A percentile compares a stretch with the other conserved stretches of the same genome.
Conservation (phyloP, 768 basidiomycete genomes). For the Leccinum uliginosum region DNA sequence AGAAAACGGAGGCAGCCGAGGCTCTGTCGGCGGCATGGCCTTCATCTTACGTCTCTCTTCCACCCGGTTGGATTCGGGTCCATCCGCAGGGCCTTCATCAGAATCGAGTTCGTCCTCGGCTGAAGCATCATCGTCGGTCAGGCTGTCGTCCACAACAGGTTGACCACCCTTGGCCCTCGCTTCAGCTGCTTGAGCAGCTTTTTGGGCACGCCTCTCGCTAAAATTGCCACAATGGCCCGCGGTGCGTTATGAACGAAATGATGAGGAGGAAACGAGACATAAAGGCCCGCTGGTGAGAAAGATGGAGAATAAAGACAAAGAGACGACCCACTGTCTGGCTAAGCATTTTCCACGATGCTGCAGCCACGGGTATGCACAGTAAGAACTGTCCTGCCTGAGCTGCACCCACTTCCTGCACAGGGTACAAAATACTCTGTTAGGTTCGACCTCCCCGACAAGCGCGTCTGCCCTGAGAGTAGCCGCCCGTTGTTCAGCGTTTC, state of each 20-base stretch:
- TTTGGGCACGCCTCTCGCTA: constrained; percentile 56
- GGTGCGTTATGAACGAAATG: constrained; percentile 1
- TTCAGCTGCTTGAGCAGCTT: constrained; percentile 50
- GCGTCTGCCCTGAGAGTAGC: constrained; percentile 64
- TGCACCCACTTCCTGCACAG: constrained; percentile 83
- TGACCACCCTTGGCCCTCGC: constrained; percentile 36
- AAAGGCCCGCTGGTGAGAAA: constrained; percentile 10
- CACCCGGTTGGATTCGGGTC: constrained; percentile 14
- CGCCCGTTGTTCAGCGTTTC: constrained; percentile 77
- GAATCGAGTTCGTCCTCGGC: constrained; percentile 36
- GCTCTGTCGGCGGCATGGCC: constrained; percentile 14
- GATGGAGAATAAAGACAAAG: background rate
- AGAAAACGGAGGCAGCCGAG: constrained; percentile 12
- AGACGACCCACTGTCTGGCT: constrained; percentile 55
- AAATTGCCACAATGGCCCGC: background rate
- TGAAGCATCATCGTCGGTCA: constrained; percentile 29
- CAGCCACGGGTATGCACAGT: constrained; percentile 79
- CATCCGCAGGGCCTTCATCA: constrained; percentile 29
- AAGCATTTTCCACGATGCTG: constrained; percentile 76
- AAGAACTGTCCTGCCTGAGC: constrained; percentile 70
- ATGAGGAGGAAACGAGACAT: background rate
- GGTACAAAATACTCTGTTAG: constrained; percentile 68
- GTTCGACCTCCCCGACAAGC: constrained; percentile 66
- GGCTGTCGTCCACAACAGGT: constrained; percentile 22
- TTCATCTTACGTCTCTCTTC: constrained; percentile 27